Percentiles rank a stretch among this genome's conserved stretches.
Conservation (phyloP, 2,329 filamentous ascomycete species). For the Xylaria sp. region DNA sequence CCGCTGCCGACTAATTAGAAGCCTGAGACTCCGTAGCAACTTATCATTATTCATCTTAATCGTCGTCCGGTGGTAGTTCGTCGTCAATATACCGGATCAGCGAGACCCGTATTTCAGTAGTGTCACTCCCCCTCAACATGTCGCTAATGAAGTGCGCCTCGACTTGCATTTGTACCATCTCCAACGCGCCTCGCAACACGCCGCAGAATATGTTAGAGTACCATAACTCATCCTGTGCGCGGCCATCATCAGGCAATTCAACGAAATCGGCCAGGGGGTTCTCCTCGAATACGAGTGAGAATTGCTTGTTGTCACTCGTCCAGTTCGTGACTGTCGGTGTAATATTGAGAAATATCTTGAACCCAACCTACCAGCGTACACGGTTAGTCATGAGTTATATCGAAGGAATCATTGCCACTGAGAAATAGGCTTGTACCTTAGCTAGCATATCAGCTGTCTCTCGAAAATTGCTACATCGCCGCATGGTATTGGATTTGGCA, state of each 20-base stretch:
- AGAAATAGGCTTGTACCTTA: slow-evolving; percentile 61
- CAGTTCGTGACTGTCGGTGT: slow-evolving; percentile 93
- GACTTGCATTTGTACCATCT: slow-evolving; percentile 99
- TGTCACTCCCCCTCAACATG: slow-evolving; percentile 88
- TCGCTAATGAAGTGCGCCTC: slow-evolving; percentile 97
- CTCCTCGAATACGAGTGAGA: slow-evolving; percentile 94
- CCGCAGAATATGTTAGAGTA: slow-evolving; percentile 98
- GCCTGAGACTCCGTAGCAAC: not conserved
- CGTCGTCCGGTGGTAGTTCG: slow-evolving; percentile 94
- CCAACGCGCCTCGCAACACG: slow-evolving; percentile 84
- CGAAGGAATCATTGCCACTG: not conserved
- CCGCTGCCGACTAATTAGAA: not conserved
- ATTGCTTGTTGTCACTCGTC: slow-evolving; percentile 95
- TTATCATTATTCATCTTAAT: slow-evolving; percentile 56
- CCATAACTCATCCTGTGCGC: slow-evolving; percentile 96
- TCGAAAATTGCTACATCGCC: slow-evolving; percentile 87
- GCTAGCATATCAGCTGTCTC: slow-evolving; percentile 98
- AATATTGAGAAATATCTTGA: slow-evolving; percentile 98
- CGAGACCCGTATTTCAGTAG: slow-evolving; percentile 94
- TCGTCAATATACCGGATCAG: slow-evolving; percentile 95
- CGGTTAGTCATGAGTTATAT: slow-evolving; percentile 26
- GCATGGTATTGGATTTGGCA: slow-evolving; percentile 89
- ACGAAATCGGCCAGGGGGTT: slow-evolving; percentile 98
- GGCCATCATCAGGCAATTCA: slow-evolving; percentile 92
- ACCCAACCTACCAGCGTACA: slow-evolving; percentile 72